A percentile compares a stretch with the other conserved stretches of the same genome.
Conservation (phyloP, 179 eudicot species). For the Spinacia oleracea region DNA sequence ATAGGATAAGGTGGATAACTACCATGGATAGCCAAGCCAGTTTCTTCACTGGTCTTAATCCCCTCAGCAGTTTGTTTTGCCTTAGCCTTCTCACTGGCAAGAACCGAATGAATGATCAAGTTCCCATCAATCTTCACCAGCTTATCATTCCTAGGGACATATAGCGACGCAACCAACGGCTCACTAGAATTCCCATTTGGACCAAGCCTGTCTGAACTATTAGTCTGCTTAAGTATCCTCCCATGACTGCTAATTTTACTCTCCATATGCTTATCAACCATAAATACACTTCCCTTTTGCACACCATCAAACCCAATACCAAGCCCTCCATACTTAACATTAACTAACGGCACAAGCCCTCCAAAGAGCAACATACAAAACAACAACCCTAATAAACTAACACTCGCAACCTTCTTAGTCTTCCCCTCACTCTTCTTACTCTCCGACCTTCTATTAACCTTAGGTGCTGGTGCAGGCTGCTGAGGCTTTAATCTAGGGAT, state of each 20-base stretch:
- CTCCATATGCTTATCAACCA: constrained; percentile 42
- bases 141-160: constrained; percentile 94
- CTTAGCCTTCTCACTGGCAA: constrained; percentile 85
- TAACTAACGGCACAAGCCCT: constrained; percentile 71
- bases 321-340: constrained; percentile 53
- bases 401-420: constrained; percentile 89
- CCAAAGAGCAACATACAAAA: constrained; percentile 76
- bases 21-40: constrained; percentile 60
- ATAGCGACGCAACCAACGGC: constrained; percentile 77
- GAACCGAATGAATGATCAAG: constrained; percentile 89
- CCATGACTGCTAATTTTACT: constrained; percentile 30
- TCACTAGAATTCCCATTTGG: constrained; percentile 49
- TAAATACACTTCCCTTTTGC: constrained; percentile 52
- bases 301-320: constrained; percentile 34
- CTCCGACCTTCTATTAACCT: constrained; percentile 51
- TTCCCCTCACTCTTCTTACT: constrained; percentile 57
- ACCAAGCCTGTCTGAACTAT: constrained; percentile 34
- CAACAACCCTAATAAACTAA: constrained; percentile 79
- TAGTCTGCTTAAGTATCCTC: constrained; percentile 29
- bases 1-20: constrained; percentile 57
- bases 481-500: constrained; percentile 80
- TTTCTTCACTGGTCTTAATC: constrained; percentile 44
- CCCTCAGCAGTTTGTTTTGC: constrained; percentile 31
- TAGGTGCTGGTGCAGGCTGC: constrained; percentile 47
- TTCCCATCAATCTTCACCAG: constrained; percentile 95